phyloP scores from a whole-genome alignment of 192 early-diverging fungal species.

The Allomyces macrogynus region DNA sequence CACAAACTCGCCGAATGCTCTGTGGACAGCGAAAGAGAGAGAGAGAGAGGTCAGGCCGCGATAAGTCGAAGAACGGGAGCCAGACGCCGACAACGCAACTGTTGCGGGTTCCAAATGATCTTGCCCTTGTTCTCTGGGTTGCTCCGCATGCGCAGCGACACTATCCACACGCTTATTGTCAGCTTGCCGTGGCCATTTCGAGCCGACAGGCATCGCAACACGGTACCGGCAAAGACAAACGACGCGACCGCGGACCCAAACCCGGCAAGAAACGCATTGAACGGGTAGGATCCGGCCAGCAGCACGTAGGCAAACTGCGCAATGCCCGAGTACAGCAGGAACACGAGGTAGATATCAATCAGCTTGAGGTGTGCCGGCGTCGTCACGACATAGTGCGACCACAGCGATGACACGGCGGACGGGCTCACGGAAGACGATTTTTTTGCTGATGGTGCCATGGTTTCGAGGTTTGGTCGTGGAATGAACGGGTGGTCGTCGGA shows the following conservation, averaged over 20 bases:
- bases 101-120: conserved; percentile 57
- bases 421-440: too few relatives aligned
- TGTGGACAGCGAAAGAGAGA: too few relatives aligned
- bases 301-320: conserved; percentile 75
- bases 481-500: background rate
- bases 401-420: too few relatives aligned
- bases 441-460: too few relatives aligned
- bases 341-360: conserved; percentile 83
- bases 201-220: too few relatives aligned
- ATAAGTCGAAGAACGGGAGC: background rate
- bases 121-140: conserved; percentile 56
- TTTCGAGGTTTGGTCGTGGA: background rate
- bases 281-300: conserved; percentile 80
- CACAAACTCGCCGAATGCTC: conserved; percentile 84
- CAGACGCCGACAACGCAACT: conserved; percentile 12
- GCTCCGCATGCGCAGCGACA: conserved; percentile 66
- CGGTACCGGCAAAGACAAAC: conserved; percentile 78
- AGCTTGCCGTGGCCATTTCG: too few relatives aligned
- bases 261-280: conserved; percentile 90
- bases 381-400: too few relatives aligned
- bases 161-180: conserved; percentile 26
- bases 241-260: conserved; percentile 79
- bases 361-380: conserved; percentile 69
- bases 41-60: background rate
- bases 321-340: conserved; percentile 72